Evolutionary conservation across 805 yeast genomes (phyloP).

Genomic region (Candida multigemmis): DNA sequence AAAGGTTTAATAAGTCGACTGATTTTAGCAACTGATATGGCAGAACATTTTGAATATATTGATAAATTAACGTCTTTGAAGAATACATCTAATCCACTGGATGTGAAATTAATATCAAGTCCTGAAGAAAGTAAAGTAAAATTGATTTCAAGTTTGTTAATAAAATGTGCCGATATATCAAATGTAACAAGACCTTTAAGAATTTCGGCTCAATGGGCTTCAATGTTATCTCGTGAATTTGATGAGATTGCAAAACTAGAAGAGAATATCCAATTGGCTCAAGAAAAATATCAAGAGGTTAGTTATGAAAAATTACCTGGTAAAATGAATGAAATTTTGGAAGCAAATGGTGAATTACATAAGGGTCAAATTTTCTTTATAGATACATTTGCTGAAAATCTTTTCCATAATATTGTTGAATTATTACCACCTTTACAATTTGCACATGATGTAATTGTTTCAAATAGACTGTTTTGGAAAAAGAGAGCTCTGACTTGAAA

Average conservation of each 20-base stretch:
- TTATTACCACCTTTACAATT: slow-evolving; percentile 55
- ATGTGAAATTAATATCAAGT: slow-evolving; percentile 3
- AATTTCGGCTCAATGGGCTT: slow-evolving; percentile 81
- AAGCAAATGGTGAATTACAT: slow-evolving; percentile 41
- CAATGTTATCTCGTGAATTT: slow-evolving; percentile 69
- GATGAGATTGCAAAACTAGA: slow-evolving; percentile 54
- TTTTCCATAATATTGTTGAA: slow-evolving; percentile 57
- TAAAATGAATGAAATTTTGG: slow-evolving; percentile 34
- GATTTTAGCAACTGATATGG: slow-evolving; percentile 77
- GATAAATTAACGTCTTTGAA: slow-evolving; percentile 33
- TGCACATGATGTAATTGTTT: slow-evolving; percentile 42
- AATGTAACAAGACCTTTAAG: slow-evolving; percentile 78
- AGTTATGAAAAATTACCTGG: slow-evolving; percentile 28
- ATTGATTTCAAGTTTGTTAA: slow-evolving; percentile 57
- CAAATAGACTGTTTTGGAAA: slow-evolving; percentile 52
- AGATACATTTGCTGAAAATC: slow-evolving; percentile 66
- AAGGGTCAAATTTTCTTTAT: slow-evolving; percentile 80
- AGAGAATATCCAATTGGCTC: slow-evolving; percentile 5
- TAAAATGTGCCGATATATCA: slow-evolving; percentile 94
- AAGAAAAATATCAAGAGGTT: slow-evolving; percentile 1
- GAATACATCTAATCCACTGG: slow-evolving; percentile 3
- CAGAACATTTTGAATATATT: slow-evolving; percentile 69
- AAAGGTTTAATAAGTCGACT: slow-evolving; percentile 23
- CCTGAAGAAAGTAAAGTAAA: slow-evolving; percentile 12
- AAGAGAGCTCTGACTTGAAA: too few species aligned